Evolutionary conservation across 768 basidiomycete species (phyloP).

Genomic region (Lactifluus piperatus): DNA sequence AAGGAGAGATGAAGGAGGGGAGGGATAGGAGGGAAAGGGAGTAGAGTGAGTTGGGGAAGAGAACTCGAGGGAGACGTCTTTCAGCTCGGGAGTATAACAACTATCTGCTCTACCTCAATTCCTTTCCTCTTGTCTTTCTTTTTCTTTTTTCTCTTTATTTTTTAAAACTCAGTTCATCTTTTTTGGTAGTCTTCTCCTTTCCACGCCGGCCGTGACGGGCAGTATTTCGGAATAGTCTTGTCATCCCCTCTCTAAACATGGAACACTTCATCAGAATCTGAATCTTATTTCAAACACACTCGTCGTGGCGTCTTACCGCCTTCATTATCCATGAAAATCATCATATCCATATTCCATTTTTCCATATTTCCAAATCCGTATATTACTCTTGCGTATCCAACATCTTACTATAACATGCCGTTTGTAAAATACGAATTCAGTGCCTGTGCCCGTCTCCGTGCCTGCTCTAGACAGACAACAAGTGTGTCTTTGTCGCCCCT

Average conservation of each 20-base stretch:
- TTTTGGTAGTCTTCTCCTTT: background rate
- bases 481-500: background rate
- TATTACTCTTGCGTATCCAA: no score
- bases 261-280: conserved; percentile 4
- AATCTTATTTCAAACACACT: background rate
- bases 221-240: no score
- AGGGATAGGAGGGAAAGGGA: background rate
- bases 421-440: no score
- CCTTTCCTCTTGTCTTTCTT: no score
- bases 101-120: background rate
- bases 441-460: no score
- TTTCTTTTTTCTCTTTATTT: no score
- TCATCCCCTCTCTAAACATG: background rate
- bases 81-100: background rate
- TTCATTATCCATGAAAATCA: background rate
- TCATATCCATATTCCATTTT: background rate
- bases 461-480: background rate
- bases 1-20: background rate
- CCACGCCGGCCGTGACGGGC: background rate
- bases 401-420: no score
- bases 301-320: conserved; percentile 16
- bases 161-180: background rate
- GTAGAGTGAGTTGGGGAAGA: background rate
- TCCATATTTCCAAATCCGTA: no score
- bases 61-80: background rate